phyloP scores from a whole-genome alignment of 371 early-diverging fungal species.

The Zychaea mexicana region DNA sequence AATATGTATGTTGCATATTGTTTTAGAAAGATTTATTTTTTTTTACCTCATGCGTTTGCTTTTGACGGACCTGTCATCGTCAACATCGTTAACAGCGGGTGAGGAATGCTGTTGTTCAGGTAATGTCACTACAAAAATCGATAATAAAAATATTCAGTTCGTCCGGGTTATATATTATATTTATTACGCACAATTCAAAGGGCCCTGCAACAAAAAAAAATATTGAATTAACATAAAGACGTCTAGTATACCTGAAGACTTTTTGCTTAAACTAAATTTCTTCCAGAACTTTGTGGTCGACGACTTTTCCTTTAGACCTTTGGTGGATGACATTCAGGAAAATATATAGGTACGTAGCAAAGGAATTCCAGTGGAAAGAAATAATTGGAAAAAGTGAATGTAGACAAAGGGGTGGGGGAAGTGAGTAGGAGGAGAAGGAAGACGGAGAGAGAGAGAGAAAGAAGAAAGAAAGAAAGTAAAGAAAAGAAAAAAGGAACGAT shows the following conservation, averaged over 20 bases:
- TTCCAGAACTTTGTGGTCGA: constrained; percentile 40
- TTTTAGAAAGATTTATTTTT: background rate
- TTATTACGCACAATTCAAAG: background rate
- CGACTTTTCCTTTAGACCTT: constrained; percentile 14
- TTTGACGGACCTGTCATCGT: constrained; percentile 20
- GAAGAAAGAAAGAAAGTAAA: background rate
- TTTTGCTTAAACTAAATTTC: constrained; percentile 40
- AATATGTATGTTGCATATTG: background rate
- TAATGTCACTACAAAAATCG: background rate
- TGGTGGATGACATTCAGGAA: constrained; percentile 55
- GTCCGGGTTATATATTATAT: background rate
- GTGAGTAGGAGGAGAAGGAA: background rate
- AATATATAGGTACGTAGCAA: no score
- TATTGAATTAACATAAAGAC: no score
- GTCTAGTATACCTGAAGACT: constrained; percentile 2
- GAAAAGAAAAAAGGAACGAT: constrained; percentile 3
- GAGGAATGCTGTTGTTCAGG: constrained; percentile 3
- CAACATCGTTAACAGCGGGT: constrained; percentile 4
- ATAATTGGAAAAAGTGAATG: constrained; percentile 45
- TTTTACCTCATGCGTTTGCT: constrained; percentile 23
- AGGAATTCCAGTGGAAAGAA: no score
- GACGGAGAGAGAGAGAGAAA: constrained; percentile 1
- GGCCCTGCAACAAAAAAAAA: background rate
- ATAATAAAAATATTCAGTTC: background rate
- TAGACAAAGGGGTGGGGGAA: background rate